These are phyloP conservation scores for Aspergillus campestris DNA, from an alignment of 495 filamentous ascomycete genomes.

Conservation along the genomic window DNA sequence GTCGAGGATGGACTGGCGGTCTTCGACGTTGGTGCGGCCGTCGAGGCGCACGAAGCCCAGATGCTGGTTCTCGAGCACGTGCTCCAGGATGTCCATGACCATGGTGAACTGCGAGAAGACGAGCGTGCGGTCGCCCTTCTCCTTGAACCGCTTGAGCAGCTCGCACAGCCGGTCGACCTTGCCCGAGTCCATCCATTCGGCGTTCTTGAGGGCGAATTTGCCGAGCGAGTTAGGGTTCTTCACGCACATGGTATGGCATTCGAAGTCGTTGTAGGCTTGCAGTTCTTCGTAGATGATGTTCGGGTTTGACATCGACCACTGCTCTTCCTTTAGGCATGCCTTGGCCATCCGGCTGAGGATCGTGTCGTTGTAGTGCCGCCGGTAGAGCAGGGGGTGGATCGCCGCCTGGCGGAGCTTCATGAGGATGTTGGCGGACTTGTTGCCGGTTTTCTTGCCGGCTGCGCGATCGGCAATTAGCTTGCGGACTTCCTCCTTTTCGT, in stretches of 20 bases:
- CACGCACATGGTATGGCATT: constrained; percentile 70
- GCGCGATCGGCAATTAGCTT: constrained; percentile 49
- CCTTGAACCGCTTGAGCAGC: constrained; percentile 61
- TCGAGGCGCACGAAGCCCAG: constrained; percentile 76
- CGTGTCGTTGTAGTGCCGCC: constrained; percentile 65
- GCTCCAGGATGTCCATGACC: constrained; percentile 81
- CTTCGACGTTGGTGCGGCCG: constrained; percentile 72
- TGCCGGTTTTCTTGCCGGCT: constrained; percentile 46
- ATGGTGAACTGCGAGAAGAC: constrained; percentile 91
- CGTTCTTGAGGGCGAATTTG: constrained; percentile 58
- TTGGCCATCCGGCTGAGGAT: constrained; percentile 71
- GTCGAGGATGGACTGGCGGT: constrained; percentile 76
- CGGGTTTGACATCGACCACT: constrained; percentile 49
- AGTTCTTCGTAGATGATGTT: constrained; percentile 66
- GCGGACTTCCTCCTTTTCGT: constrained; percentile 45
- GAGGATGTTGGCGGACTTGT: constrained; percentile 62
- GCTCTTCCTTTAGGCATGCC: constrained; percentile 57
- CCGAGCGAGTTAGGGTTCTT: constrained; percentile 59
- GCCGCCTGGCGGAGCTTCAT: constrained; percentile 90
- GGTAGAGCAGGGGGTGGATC: constrained; percentile 84
- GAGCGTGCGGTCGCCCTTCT: constrained; percentile 77
- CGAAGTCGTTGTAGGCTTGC: constrained; percentile 67
- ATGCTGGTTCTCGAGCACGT: constrained; percentile 63
- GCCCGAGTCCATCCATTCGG: constrained; percentile 87
- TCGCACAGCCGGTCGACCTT: constrained; percentile 73